Percentiles rank a stretch among this genome's conserved stretches.
Evolutionary conservation across 768 basidiomycete species (phyloP).

Genomic region (Coprinopsis sp.): DNA sequence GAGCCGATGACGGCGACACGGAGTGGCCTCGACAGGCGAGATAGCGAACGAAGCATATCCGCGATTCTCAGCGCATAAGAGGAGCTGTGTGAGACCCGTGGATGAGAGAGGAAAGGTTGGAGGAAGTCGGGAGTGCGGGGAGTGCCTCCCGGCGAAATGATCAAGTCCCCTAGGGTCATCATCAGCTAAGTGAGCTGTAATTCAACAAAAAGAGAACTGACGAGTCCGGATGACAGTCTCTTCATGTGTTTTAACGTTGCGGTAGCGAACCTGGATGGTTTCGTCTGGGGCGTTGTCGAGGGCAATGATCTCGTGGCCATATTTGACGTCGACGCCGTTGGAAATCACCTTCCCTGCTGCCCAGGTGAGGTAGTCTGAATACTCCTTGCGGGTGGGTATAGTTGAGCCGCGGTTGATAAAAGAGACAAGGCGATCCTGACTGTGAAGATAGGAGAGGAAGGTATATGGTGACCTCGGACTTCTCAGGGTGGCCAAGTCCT

Average conservation of each 20-base stretch:
- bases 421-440: constrained; percentile 40
- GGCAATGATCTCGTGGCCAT: constrained; percentile 42
- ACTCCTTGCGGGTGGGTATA: constrained; percentile 49
- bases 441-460: constrained; percentile 51
- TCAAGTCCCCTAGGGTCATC: constrained; percentile 35
- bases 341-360: constrained; percentile 41
- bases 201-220: constrained; percentile 20
- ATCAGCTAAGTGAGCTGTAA: neutral
- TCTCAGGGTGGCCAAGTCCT: constrained; percentile 50
- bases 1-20: constrained; percentile 44
- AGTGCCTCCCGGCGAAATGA: constrained; percentile 48
- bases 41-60: constrained; percentile 27
- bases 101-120: constrained; percentile 25
- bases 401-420: constrained; percentile 53
- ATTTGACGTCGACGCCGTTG: constrained; percentile 39
- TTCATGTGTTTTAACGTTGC: constrained; percentile 30
- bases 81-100: constrained; percentile 41
- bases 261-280: constrained; percentile 36
- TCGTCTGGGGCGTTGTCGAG: constrained; percentile 28
- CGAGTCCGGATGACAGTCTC: constrained; percentile 31
- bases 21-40: constrained; percentile 22
- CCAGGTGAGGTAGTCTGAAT: constrained; percentile 51
- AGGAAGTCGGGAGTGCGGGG: constrained; percentile 39
- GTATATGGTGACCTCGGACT: constrained; percentile 46
- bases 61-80: constrained; percentile 35